A percentile compares a stretch with the other conserved stretches of the same genome.
phyloP scores from a whole-genome alignment of 2,329 filamentous ascomycete genomes.

The Colletotrichum coccodes region DNA sequence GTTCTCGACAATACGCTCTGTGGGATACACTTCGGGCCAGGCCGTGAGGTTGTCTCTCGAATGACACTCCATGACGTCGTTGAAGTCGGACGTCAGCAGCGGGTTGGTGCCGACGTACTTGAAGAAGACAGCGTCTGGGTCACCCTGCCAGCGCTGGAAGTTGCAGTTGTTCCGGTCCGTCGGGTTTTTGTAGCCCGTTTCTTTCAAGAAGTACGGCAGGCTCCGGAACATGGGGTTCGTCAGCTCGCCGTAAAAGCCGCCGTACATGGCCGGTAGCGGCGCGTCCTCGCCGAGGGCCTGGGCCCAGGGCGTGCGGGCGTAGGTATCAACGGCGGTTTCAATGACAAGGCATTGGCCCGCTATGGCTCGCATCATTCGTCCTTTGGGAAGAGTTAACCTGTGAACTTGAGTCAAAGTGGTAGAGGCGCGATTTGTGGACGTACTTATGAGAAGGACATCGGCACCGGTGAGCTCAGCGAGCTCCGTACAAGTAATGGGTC shows the following conservation, averaged over 20 bases:
- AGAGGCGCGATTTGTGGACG: background rate
- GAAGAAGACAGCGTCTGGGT: conserved; percentile 41
- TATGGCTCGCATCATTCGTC: conserved; percentile 47
- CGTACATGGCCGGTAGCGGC: conserved; percentile 43
- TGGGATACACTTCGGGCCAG: conserved; percentile 42
- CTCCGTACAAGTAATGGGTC: conserved; percentile 41
- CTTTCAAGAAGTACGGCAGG: conserved; percentile 44
- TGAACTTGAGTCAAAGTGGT: background rate
- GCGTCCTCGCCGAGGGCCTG: conserved; percentile 40
- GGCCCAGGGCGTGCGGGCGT: conserved; percentile 45
- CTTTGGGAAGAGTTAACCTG: conserved; percentile 31
- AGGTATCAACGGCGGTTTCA: conserved; percentile 46
- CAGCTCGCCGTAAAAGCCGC: conserved; percentile 45
- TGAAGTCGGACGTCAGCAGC: conserved; percentile 43
- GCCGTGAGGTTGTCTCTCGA: conserved; percentile 48
- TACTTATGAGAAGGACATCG: conserved; percentile 46
- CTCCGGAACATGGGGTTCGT: conserved; percentile 43
- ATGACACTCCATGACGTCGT: conserved; percentile 49
- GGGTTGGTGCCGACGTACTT: conserved; percentile 43
- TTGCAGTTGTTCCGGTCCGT: conserved; percentile 44
- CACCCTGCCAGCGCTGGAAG: conserved; percentile 43
- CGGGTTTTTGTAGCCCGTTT: conserved; percentile 46
- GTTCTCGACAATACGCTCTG: conserved; percentile 38
- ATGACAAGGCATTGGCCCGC: conserved; percentile 46
- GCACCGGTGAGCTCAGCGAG: conserved; percentile 45